Base-by-base conservation (phyloP, 1,284 basidiomycete genomes). In the Cutaneotrichosporon spelunceum region DNA sequence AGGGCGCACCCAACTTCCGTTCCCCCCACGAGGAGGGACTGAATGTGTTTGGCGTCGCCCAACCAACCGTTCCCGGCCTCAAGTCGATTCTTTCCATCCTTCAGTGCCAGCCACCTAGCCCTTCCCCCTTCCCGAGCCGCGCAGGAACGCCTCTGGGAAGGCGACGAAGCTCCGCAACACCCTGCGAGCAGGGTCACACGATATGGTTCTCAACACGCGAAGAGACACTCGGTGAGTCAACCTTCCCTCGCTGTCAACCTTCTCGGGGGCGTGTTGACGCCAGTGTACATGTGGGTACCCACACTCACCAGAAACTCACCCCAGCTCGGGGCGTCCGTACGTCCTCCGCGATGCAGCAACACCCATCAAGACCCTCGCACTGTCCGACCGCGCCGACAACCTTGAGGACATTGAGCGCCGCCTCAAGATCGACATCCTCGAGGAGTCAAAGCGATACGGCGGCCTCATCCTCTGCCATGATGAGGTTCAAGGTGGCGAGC, bases 1-100 rank as follows among this genome's bases (percentile, higher is more conserved):
- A 82, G 74, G 96, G 96, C 39, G 95, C 95, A 23, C 94, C 95
- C 3, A 97, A 98, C 80, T 98, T 99, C 75, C 84, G 96, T 64
- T 87, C 90, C 53, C 88, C 88, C 24, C 82, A 86, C 59, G 84
- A 86, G 53, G 87, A 86, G 47, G 85, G 85, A 65, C 82, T 95
- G 53, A 93, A 93, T 67, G 91, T 97, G 2, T 96, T 89, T 74
- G 94, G 93, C 21, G 89, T 88, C 8, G 96, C 96, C 1, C 96
- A 99, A 75, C 96, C 96, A 14, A 92, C 94, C 4, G 87, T 92
- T 0, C 88, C 93, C 65, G 96, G 96, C 21, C 83, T 99, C 16
- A 85, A 92, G 62, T 93, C 93, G 1, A 92, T 99, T 57, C 82
- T 99, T 5, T 91, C 92, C 24, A 84, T 95, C 7, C 84, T 99